Conservation (phyloP, 371 early-diverging fungal species). For the Blakeslea trispora region DNA sequence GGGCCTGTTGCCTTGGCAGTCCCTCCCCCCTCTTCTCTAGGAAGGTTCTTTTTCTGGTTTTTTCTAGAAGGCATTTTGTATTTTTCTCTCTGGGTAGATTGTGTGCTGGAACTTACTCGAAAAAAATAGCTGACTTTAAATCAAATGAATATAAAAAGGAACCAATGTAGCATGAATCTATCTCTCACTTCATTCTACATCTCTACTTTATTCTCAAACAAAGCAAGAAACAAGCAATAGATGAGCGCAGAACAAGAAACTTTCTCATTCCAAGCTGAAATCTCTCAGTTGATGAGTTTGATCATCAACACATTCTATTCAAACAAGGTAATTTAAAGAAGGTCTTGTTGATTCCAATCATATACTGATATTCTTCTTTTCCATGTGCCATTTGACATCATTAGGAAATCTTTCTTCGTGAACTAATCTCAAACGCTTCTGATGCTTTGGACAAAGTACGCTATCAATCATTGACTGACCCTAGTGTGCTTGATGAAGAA, state of each 20-base stretch:
- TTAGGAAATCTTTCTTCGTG: conserved; percentile 83
- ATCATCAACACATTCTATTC: conserved; percentile 70
- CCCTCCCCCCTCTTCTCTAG: too few relatives aligned
- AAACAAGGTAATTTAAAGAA: conserved; percentile 41
- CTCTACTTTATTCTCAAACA: conserved; percentile 4
- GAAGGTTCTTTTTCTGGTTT: too few relatives aligned
- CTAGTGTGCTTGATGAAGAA: conserved; percentile 55
- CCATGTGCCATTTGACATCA: not conserved
- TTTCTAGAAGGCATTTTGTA: too few relatives aligned
- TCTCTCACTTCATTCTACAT: conserved; percentile 12
- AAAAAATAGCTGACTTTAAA: not conserved
- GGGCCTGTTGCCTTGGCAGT: too few relatives aligned
- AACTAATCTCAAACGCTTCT: conserved; percentile 84
- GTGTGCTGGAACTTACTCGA: not conserved
- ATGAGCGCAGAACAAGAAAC: conserved; percentile 59
- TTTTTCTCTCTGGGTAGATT: not conserved
- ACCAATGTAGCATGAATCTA: not conserved
- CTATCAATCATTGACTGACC: conserved; percentile 58
- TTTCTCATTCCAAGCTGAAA: conserved; percentile 93
- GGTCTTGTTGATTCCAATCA: too few relatives aligned
- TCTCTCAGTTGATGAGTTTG: conserved; percentile 92
- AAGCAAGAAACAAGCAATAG: not conserved
- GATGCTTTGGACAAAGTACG: conserved; percentile 92
- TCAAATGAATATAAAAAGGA: not conserved
- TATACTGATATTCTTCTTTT: not conserved